Evolutionary conservation across 2,329 filamentous ascomycete genomes (phyloP).

Genomic region (Daldinia eschscholtzii): DNA sequence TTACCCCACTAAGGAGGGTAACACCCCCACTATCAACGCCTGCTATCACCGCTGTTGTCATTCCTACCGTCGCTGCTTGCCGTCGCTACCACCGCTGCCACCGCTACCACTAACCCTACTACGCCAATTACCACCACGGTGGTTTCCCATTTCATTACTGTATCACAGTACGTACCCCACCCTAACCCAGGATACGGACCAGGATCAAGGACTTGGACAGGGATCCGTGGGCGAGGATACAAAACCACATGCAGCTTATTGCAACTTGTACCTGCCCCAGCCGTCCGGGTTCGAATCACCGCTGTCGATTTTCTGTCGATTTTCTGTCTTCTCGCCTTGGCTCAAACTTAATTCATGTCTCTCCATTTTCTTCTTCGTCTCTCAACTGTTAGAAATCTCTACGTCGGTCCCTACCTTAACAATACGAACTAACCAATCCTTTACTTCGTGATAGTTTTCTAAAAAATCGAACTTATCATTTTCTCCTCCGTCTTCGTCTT

Average conservation of each 20-base stretch:
- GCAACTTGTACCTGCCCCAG: constrained; percentile 25
- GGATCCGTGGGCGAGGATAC: background rate
- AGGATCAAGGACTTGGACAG: background rate
- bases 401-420: constrained; percentile 5
- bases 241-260: constrained; percentile 4
- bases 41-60: too few species aligned
- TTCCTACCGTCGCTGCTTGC: background rate
- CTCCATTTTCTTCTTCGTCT: constrained; percentile 4
- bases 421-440: background rate
- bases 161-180: constrained; percentile 9
- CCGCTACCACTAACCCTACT: constrained; percentile 8
- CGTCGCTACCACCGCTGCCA: constrained; percentile 12
- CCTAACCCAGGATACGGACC: background rate
- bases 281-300: constrained; percentile 24
- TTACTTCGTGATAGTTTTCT: background rate
- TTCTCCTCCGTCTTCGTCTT: constrained; percentile 12
- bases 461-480: too few species aligned
- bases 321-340: background rate
- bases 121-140: constrained; percentile 8
- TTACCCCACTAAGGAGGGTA: constrained; percentile 27
- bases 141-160: constrained; percentile 14
- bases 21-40: constrained; percentile 14
- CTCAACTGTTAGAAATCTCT: constrained; percentile 15
- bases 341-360: constrained; percentile 2
- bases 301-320: background rate